Base-by-base conservation (phyloP, 768 basidiomycete genomes). In the Lactarius pseudohatsudake region DNA sequence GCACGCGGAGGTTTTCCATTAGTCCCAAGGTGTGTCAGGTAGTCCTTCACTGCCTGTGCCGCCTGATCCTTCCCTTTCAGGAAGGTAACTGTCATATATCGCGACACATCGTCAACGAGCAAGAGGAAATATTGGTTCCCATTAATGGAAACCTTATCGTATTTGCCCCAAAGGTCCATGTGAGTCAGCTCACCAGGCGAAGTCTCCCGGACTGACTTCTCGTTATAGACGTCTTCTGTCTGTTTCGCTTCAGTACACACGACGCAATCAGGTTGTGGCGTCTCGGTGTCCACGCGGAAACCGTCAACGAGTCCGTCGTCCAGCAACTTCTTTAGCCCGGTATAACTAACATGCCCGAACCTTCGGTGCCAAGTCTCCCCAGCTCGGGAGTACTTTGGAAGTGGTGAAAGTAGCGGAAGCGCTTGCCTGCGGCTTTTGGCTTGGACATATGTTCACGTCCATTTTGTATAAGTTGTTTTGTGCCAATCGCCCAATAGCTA, bases 171-270 rank as follows among this genome's bases (percentile, higher is more conserved):
- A 1, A 57, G 34, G 3, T 57, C 56, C 6, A 57, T 38, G 13
- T 57, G 56, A 1, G 56, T 57, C 0, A 57, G 18, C 3, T 57
- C 7, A 16, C 56, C 56, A 2, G 3, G 18, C 1, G 20, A 11
- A 1, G 11, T 20, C 0, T 11, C 4, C 0, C 1, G 9, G 7
- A 11, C n/a, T 38, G 1, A 20, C 1, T 20, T 38, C 9, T 38
- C 36, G 2, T 8, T 3, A n/a, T 36, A 57, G 4, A 3, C 18
- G 0, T 9, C 6, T 10, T 36, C 8, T 1, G 34, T 10, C 1
- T 11, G 56, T 16, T 57, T 57, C 0, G 56, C 56, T n/a, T 57
- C 20, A 0, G 11, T 38, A 22, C 56, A 57, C 1, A 36, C n/a
- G 0, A 36, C 10, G 34, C 56, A 57, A 13, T 57, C 56, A 1